Conservation (phyloP, 768 basidiomycete genomes). For the Leucogyrophana mollusca region DNA sequence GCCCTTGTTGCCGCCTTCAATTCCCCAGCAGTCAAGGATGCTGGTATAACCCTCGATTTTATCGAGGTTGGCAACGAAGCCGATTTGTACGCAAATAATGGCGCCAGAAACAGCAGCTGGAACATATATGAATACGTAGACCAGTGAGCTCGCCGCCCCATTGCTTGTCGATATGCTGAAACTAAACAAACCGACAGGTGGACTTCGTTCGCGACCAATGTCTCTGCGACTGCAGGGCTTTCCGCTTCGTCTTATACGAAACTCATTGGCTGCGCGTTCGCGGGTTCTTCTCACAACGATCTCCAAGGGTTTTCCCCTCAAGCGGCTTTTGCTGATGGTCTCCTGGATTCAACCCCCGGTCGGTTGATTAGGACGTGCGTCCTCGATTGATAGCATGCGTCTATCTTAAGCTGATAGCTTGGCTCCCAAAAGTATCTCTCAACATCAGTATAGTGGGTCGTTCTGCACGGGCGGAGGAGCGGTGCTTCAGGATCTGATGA, state of each 20-base stretch:
- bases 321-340: slow-evolving; percentile 50
- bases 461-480: slow-evolving; percentile 57
- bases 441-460: slow-evolving; percentile 52
- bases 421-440: slow-evolving; percentile 35
- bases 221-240: slow-evolving; percentile 41
- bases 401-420: slow-evolving; percentile 7
- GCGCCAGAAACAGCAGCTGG: slow-evolving; percentile 38
- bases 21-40: slow-evolving; percentile 34
- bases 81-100: slow-evolving; percentile 51
- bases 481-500: slow-evolving; percentile 64
- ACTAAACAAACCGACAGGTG: slow-evolving; percentile 43
- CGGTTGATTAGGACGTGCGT: slow-evolving; percentile 52
- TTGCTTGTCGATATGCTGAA: background rate
- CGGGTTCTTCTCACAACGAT: slow-evolving; percentile 44
- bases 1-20: slow-evolving; percentile 50
- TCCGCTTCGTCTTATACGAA: slow-evolving; percentile 37
- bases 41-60: slow-evolving; percentile 50
- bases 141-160: slow-evolving; percentile 41
- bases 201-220: slow-evolving; percentile 49
- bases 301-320: slow-evolving; percentile 56
- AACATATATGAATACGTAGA: slow-evolving; percentile 43
- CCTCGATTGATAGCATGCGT: slow-evolving; percentile 35
- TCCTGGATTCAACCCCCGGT: slow-evolving; percentile 48
- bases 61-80: slow-evolving; percentile 66
- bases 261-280: slow-evolving; percentile 51